These are phyloP conservation scores for Termitomyces sp. DNA, from an alignment of 768 basidiomycete species.

Conservation along the genomic window DNA sequence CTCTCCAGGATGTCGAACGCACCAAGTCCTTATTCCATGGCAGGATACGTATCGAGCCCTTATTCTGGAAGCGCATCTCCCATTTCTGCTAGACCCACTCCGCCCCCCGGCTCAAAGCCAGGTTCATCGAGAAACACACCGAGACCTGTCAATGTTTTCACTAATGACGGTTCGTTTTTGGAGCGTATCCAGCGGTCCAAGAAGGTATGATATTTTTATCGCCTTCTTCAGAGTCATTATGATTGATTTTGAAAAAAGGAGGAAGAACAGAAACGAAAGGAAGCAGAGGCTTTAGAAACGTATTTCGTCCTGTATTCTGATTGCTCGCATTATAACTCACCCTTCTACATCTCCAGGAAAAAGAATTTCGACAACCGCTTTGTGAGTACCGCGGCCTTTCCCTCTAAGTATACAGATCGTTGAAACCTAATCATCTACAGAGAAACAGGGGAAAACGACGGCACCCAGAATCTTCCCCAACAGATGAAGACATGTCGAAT, in stretches of 20 bases:
- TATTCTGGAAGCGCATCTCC: conserved; percentile 11
- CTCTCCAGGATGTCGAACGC: conserved; percentile 8
- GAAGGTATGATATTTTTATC: conserved; percentile 27
- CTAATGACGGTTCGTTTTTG: conserved; percentile 66
- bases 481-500: not conserved
- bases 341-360: conserved; percentile 36
- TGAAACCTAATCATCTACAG: conserved; percentile 19
- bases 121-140: conserved; percentile 32
- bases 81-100: conserved; percentile 4
- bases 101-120: conserved; percentile 10
- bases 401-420: not conserved
- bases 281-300: conserved; percentile 47
- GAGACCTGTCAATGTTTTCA: conserved; percentile 50
- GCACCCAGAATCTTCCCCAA: conserved; percentile 29
- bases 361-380: conserved; percentile 49
- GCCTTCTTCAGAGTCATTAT: not conserved
- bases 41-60: conserved; percentile 7
- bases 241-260: conserved; percentile 29
- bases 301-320: not conserved
- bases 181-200: conserved; percentile 56
- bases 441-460: conserved; percentile 55
- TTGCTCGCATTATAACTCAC: not conserved
- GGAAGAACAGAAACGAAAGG: conserved; percentile 53
- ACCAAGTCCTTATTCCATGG: not conserved
- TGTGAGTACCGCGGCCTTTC: conserved; percentile 7